Evolutionary conservation across 208 protist genomes (phyloP), one percentile per base, ranked within the genome.

Genomic region (Leishmania braziliensis): DNA sequence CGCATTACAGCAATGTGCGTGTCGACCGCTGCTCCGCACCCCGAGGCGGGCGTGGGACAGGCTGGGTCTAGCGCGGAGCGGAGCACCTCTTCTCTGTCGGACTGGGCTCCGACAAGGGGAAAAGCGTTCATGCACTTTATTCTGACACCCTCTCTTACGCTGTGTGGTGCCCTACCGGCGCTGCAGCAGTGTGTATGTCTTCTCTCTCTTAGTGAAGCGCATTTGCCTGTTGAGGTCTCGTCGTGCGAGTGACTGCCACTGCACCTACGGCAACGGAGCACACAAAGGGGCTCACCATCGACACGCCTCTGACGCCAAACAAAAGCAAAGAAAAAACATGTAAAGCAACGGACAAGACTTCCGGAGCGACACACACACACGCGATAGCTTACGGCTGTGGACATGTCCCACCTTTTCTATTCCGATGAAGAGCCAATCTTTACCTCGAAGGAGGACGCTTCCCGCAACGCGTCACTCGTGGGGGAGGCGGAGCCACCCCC

Each of bases 371-470:
- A 33, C 43, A 33, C 43, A 1, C 14, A 54, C 43, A 5, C 20
- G 0, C 14, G 12, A 33, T 14, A 16, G 63, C n/a, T 8, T 23
- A 29, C 3, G 10, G 0, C 20, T 0, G 33, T 16, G 3, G 23
- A 33, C 20, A 82, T 82, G 79, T 73, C 72, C 2, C 46, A 29
- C 2, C 70, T 78, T 8, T 26, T 3, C 18, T 18, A 1, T 0
- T 71, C 79, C 6, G 79, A 78, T 6, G 73, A 78, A 14, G 79
- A 83, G 73, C 79, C 72, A 0, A 78, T 82, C 79, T 82, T 82
- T n/a, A 68, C 60, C 4, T 2, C 62, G 5, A 70, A 20, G 1
- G 62, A 82, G 9, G 36, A 50, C 14, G 8, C 1, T 58, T 71
- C 72, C 0, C 23, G 33, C 2, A 2, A 53, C 56, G 0, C 43